Conservation (phyloP, 106 monocot species). For the Gastrodia elata region DNA sequence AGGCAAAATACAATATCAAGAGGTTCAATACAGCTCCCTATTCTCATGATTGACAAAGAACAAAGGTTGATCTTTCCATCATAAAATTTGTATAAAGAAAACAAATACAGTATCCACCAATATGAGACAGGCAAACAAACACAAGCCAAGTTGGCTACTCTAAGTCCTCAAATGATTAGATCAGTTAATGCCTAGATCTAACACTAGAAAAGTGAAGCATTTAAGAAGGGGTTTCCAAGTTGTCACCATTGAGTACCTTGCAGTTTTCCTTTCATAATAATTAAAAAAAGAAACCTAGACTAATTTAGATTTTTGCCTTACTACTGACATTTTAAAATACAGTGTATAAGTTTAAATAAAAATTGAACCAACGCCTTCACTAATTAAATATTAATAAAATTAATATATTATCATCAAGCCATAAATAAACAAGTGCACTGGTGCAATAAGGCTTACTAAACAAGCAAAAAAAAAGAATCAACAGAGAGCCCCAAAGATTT, state of each 20-base stretch:
- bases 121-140: not conserved
- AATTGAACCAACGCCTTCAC: no score
- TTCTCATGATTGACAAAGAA: not conserved
- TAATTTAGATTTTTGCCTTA: not conserved
- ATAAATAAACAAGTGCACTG: not conserved
- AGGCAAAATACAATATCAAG: not conserved
- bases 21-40: not conserved
- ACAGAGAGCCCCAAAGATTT: not conserved
- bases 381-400: not conserved
- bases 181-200: not conserved
- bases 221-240: not conserved
- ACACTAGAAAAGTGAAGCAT: not conserved
- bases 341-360: not conserved
- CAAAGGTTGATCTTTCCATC: slow-evolving; percentile 3
- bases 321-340: not conserved
- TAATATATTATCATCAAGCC: not conserved
- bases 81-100: not conserved
- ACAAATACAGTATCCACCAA: not conserved
- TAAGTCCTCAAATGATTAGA: not conserved
- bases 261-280: not conserved
- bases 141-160: not conserved
- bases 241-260: not conserved
- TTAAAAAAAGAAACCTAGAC: no score
- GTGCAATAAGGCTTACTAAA: not conserved
- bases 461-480: not conserved